phyloP scores from a whole-genome alignment of 768 basidiomycete genomes.

The Boletus pseudopeckii region DNA sequence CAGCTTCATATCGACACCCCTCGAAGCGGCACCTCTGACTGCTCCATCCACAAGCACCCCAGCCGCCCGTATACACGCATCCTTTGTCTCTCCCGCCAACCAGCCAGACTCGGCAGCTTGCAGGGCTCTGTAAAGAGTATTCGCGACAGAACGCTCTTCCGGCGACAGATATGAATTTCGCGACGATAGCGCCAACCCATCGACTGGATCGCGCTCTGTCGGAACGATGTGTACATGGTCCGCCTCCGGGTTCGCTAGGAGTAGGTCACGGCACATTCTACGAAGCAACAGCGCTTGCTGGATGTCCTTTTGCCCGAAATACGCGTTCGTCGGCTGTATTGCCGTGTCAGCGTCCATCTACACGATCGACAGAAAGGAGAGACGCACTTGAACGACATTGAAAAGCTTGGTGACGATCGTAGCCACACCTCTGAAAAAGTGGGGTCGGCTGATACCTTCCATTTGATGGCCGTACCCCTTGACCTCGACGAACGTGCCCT shows the following conservation, averaged over 20 bases:
- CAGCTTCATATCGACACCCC: conserved; percentile 52
- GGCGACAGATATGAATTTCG: conserved; percentile 79
- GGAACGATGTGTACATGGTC: conserved; percentile 82
- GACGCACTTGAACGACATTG: conserved; percentile 78
- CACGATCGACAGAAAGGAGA: background rate
- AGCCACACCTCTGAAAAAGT: conserved; percentile 93
- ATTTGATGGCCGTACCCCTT: conserved; percentile 89
- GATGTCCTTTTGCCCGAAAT: conserved; percentile 98
- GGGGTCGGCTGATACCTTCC: conserved; percentile 85
- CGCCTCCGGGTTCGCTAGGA: conserved; percentile 72
- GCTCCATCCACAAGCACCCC: conserved; percentile 36
- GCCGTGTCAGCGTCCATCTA: background rate
- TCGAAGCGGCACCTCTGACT: conserved; percentile 29
- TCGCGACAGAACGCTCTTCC: conserved; percentile 60
- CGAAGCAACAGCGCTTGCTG: conserved; percentile 90
- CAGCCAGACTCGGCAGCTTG: conserved; percentile 54
- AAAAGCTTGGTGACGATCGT: conserved; percentile 95
- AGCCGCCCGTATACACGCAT: conserved; percentile 46
- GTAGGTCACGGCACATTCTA: conserved; percentile 72
- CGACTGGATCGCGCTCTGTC: conserved; percentile 65
- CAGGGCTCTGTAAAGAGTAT: conserved; percentile 67
- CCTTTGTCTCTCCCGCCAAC: conserved; percentile 48
- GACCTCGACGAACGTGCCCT: conserved; percentile 89
- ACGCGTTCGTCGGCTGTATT: conserved; percentile 73
- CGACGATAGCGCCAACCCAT: conserved; percentile 83